Evolutionary conservation across 495 filamentous ascomycete species (phyloP), one percentile per base, ranked within the genome.

Genomic region (Neurospora terricola): DNA sequence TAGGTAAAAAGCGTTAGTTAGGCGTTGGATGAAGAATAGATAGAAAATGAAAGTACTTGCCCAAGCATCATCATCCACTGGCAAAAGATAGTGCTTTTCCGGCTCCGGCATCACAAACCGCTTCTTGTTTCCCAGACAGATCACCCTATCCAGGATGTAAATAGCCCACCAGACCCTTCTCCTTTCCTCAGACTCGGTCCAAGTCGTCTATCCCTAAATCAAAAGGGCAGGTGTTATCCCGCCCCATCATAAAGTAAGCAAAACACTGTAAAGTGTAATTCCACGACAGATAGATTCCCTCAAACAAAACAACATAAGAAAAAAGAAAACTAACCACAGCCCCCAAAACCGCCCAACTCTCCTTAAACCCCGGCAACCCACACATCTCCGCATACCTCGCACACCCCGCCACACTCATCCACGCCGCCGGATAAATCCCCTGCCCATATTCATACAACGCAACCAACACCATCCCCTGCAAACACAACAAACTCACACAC

Each of bases 111-210:
- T 77, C 45, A 82, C 76, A 16, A 82, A 82, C 36, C 83, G 80
- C 43, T 78, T 80, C 59, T 83, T 81, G 70, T 82, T 82, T 18
- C 85, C 86, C 43, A 87, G 75, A 36, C 79, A 84, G 18, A 87
- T 80, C 42, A 78, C 78, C 18, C 84, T 83, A 71, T 88, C 85
- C 12, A 86, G 78, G 16, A 87, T 76, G 54, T 86, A 80, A n/a
- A 87, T 81, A 16, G 77, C 83, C 86, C 86, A 88, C 86, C 85
- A 87, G 0, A 82, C 80, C 66, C 86, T 69, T 27, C 80, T 74
- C 10, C 85, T 75, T 74, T 89, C 86, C 74, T 89, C 86, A 10
- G 79, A 76, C 72, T 88, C 86, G 0, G 81, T 83, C 86, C 84
- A 86, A 1, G 84, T 85, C 8, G 72, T 74, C 78, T 82, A 68